phyloP scores from a whole-genome alignment of 2,329 filamentous ascomycete species.

The Thielaviopsis populi region DNA sequence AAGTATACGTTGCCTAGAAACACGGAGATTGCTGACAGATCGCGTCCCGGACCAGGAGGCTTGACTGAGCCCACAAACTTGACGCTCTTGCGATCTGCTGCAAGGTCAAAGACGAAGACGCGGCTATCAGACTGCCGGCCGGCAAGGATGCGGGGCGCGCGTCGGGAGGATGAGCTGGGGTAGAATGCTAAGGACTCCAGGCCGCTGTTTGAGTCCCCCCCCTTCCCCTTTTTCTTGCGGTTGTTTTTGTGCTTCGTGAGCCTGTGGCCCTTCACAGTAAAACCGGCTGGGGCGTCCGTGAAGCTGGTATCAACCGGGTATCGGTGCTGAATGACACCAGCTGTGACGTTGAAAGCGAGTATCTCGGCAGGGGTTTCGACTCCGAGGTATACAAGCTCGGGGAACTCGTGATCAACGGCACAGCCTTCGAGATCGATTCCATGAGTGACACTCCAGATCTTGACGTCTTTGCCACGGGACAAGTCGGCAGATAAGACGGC shows the following conservation, averaged over 20 bases:
- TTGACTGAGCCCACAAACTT: slow-evolving; percentile 12
- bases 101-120: slow-evolving; percentile 14
- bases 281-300: background rate
- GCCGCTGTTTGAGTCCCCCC: background rate
- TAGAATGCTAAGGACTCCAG: slow-evolving; percentile 13
- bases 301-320: slow-evolving; percentile 1
- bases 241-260: slow-evolving; percentile 15
- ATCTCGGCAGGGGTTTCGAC: slow-evolving; percentile 11
- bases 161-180: background rate
- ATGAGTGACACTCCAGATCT: slow-evolving; percentile 13
- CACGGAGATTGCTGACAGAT: slow-evolving; percentile 14
- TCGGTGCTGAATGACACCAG: slow-evolving; percentile 10
- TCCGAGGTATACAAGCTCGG: slow-evolving; percentile 15
- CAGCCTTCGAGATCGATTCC: slow-evolving; percentile 10
- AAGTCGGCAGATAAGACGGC: background rate
- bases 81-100: slow-evolving; percentile 2
- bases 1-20: slow-evolving; percentile 15
- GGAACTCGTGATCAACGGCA: slow-evolving; percentile 14
- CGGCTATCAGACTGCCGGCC: slow-evolving; percentile 14
- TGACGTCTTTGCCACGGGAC: slow-evolving; percentile 1
- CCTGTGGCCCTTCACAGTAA: background rate
- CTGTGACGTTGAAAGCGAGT: slow-evolving; percentile 13
- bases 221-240: background rate
- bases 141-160: slow-evolving; percentile 1
- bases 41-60: slow-evolving; percentile 11